phyloP scores from a whole-genome alignment of 1,139 yeast genomes.

The Lodderomyces theae region DNA sequence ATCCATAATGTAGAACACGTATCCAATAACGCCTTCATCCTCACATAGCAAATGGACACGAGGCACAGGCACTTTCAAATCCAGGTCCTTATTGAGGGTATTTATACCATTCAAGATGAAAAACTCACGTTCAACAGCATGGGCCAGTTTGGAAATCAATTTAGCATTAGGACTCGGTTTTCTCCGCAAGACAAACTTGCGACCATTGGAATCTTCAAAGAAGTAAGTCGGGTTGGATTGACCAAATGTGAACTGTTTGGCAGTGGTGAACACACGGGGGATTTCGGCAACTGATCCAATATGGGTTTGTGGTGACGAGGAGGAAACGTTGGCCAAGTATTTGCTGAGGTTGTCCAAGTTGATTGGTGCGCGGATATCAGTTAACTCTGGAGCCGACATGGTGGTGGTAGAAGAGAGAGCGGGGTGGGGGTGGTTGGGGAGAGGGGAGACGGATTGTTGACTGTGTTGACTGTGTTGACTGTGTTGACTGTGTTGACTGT shows the following conservation, averaged over 20 bases:
- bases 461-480: too few species aligned
- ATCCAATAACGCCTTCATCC: conserved; percentile 49
- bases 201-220: conserved; percentile 38
- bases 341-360: conserved; percentile 30
- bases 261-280: conserved; percentile 14
- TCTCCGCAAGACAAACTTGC: conserved; percentile 51
- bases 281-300: conserved; percentile 17
- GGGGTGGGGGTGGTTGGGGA: too few species aligned
- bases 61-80: conserved; percentile 48
- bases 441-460: too few species aligned
- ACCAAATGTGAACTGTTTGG: conserved; percentile 61
- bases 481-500: too few species aligned
- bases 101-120: conserved; percentile 50
- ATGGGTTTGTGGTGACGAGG: conserved; percentile 11
- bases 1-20: conserved; percentile 60
- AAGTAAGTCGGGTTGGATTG: conserved; percentile 68
- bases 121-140: conserved; percentile 65
- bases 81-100: conserved; percentile 24
- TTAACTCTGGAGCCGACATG: conserved; percentile 38
- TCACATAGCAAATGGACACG: conserved; percentile 48
- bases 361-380: conserved; percentile 36
- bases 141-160: conserved; percentile 59
- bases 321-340: conserved; percentile 20
- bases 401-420: conserved; percentile 2
- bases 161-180: conserved; percentile 58